Conservation (phyloP, 1,139 yeast genomes). For the Saccharomyces pastorianus region DNA sequence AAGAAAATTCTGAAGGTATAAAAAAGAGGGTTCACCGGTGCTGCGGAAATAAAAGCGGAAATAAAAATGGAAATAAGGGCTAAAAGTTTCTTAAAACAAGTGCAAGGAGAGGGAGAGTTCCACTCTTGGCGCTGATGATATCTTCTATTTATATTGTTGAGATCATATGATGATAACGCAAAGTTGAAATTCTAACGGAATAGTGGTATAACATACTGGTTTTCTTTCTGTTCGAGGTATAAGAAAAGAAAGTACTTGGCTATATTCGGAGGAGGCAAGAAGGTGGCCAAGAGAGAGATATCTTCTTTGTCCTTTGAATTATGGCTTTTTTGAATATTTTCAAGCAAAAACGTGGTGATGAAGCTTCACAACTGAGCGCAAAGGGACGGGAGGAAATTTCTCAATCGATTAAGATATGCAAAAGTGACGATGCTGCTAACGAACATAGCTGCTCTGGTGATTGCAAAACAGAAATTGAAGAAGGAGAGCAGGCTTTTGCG, state of each 20-base stretch:
- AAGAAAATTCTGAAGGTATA: neutral
- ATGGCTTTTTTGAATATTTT: neutral
- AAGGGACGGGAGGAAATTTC: slow-evolving; percentile 5
- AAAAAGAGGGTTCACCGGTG: neutral
- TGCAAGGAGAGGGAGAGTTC: neutral
- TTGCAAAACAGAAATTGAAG: slow-evolving; percentile 14
- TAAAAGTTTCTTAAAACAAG: neutral
- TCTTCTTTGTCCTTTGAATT: neutral
- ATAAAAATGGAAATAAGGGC: neutral
- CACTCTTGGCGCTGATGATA: neutral
- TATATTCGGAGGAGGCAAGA: neutral
- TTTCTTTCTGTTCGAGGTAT: neutral
- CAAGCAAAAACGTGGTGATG: neutral
- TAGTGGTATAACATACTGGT: neutral
- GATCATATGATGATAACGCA: neutral
- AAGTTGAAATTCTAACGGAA: neutral
- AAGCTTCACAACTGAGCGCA: neutral
- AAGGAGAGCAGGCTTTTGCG: slow-evolving; percentile 18
- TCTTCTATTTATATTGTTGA: neutral
- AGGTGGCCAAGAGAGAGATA: neutral
- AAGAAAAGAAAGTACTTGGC: neutral
- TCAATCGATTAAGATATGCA: slow-evolving; percentile 7
- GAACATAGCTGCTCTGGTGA: slow-evolving; percentile 4
- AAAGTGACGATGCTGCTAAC: neutral
- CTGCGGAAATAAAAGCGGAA: neutral